phyloP scores from a whole-genome alignment of 2,329 filamentous ascomycete species.

The Rhinocladiella similis region DNA sequence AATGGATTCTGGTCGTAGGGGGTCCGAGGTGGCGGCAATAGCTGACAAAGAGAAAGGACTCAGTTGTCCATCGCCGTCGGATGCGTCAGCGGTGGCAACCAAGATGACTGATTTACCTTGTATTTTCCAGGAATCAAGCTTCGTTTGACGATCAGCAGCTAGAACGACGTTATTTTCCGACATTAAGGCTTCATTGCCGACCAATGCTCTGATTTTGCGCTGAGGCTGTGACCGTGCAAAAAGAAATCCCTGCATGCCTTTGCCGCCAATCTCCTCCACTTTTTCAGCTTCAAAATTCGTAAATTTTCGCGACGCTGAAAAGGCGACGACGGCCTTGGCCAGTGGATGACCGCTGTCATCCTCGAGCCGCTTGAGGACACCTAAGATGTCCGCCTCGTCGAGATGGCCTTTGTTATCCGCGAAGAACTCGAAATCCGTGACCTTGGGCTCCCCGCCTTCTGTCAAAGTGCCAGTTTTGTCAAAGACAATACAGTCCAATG shows the following conservation, averaged over 20 bases:
- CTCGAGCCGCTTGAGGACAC: conserved; percentile 53
- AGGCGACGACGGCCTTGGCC: conserved; percentile 77
- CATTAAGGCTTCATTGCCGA: conserved; percentile 79
- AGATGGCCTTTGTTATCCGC: conserved; percentile 1
- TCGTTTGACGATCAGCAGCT: conserved; percentile 1
- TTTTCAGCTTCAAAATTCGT: conserved; percentile 64
- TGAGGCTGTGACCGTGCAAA: conserved; percentile 62
- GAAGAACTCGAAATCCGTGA: conserved; percentile 8
- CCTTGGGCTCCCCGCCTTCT: conserved; percentile 66
- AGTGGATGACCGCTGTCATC: conserved; percentile 94
- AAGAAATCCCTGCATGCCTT: conserved; percentile 82
- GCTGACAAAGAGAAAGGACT: conserved; percentile 1
- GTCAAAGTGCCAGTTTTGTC: conserved; percentile 97
- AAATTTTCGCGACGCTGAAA: conserved; percentile 73
- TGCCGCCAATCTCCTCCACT: conserved; percentile 84
- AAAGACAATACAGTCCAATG: conserved; percentile 82
- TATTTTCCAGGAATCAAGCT: conserved; percentile 4
- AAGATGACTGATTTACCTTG: conserved; percentile 5
- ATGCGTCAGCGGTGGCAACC: not conserved
- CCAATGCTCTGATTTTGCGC: conserved; percentile 71
- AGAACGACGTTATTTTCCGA: conserved; percentile 62
- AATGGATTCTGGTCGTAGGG: conserved; percentile 71
- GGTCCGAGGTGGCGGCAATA: conserved; percentile 70
- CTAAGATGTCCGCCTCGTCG: conserved; percentile 1
- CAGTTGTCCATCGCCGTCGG: not conserved